Percentiles rank a stretch among this genome's conserved stretches.
These are phyloP conservation scores for Xerocomus potaroensis DNA, from an alignment of 768 basidiomycete species.

Conservation along the genomic window DNA sequence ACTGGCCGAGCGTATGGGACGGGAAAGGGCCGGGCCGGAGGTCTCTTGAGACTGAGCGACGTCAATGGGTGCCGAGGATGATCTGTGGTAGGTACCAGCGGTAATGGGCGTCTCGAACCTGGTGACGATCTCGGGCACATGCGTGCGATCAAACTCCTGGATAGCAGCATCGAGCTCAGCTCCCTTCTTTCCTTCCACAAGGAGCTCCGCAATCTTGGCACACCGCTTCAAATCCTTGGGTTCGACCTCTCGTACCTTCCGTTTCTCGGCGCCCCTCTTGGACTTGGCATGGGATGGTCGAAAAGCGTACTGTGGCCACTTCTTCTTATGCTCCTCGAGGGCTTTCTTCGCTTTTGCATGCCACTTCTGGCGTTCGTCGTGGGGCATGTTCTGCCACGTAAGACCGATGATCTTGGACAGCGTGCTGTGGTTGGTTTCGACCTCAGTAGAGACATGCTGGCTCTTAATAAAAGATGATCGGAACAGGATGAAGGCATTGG, in stretches of 20 bases:
- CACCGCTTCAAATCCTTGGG: conserved; percentile 55
- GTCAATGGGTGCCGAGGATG: conserved; percentile 56
- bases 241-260: conserved; percentile 36
- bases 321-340: conserved; percentile 66
- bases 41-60: conserved; percentile 35
- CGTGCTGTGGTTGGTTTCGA: conserved; percentile 81
- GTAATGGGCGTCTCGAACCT: conserved; percentile 73
- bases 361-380: conserved; percentile 75
- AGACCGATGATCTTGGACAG: conserved; percentile 82
- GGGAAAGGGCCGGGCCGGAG: conserved; percentile 19
- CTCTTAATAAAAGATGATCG: conserved; percentile 78
- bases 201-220: conserved; percentile 62
- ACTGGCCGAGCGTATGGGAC: conserved; percentile 22
- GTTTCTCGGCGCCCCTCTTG: conserved; percentile 31
- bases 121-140: conserved; percentile 59
- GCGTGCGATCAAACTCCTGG: conserved; percentile 51
- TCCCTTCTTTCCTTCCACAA: conserved; percentile 66
- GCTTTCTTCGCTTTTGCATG: conserved; percentile 70
- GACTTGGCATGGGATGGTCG: conserved; percentile 48
- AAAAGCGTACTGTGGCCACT: conserved; percentile 73
- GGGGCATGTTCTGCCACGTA: conserved; percentile 75
- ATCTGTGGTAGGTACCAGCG: conserved; percentile 63
- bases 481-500: conserved; percentile 86
- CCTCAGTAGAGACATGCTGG: conserved; percentile 69
- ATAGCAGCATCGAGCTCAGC: conserved; percentile 57